Evolutionary conservation across 371 early-diverging fungal genomes (phyloP).

Genomic region (Mucor mucedo): DNA sequence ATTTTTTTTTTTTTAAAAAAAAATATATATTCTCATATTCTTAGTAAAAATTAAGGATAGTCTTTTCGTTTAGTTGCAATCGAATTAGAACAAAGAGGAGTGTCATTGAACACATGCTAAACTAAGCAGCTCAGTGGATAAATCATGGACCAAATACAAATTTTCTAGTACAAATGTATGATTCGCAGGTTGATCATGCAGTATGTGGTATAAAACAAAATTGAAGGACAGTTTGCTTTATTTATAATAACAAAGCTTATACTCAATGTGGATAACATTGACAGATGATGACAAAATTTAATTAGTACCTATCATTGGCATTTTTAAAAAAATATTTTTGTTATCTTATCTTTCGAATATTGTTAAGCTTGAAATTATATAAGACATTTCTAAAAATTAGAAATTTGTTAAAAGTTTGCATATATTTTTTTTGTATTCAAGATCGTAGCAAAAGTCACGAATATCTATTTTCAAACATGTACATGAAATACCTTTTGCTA

Average conservation of each 20-base stretch:
- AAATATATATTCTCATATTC: not conserved
- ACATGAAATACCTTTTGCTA: not conserved
- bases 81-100: not conserved
- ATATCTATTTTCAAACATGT: not conserved
- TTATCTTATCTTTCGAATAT: not conserved
- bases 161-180: not conserved
- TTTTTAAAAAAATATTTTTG: not conserved
- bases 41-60: not conserved
- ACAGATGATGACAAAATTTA: not conserved
- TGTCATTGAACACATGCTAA: not conserved
- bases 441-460: not conserved
- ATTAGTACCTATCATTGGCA: not conserved
- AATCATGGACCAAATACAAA: not conserved
- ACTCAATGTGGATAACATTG: not conserved
- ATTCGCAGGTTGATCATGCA: constrained; percentile 1
- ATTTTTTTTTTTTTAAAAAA: not conserved
- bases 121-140: not conserved
- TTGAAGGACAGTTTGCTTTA: not conserved
- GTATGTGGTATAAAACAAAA: constrained; percentile 5
- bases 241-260: constrained; percentile 2
- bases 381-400: not conserved
- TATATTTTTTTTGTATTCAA: not conserved
- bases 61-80: not conserved
- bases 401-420: not conserved
- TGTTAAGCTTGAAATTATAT: not conserved